A percentile compares a stretch with the other conserved stretches of the same genome.
Evolutionary conservation across 768 basidiomycete genomes (phyloP).

Genomic region (Roridomyces roridus): DNA sequence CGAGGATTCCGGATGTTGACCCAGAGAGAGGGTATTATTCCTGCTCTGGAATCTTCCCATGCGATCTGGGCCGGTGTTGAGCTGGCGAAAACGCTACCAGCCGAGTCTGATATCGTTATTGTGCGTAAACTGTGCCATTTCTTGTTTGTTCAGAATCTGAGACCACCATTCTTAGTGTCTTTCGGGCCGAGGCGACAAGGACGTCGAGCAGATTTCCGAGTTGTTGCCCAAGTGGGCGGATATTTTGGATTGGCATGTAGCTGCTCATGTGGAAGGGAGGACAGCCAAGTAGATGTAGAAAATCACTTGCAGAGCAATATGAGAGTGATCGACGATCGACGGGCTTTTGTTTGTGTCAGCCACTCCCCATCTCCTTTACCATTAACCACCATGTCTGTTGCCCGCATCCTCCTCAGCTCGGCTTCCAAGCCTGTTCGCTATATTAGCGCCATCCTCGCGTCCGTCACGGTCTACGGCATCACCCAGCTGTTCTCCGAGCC

Average conservation of each 20-base stretch:
- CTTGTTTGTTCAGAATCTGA: constrained; percentile 1
- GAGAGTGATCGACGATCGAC: no score
- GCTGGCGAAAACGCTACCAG: constrained; percentile 82
- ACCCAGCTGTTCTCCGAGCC: no score
- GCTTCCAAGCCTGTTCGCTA: no score
- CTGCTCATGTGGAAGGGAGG: constrained; percentile 30
- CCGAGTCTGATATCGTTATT: constrained; percentile 88
- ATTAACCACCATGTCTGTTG: no score
- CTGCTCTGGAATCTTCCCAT: constrained; percentile 95
- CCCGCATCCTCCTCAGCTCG: no score
- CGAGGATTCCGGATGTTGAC: constrained; percentile 92
- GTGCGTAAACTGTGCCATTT: constrained; percentile 54
- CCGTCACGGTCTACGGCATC: no score
- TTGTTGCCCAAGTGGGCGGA: constrained; percentile 96
- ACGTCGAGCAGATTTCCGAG: constrained; percentile 96
- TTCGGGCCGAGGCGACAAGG: constrained; percentile 96
- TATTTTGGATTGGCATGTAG: constrained; percentile 90
- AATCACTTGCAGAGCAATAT: neutral
- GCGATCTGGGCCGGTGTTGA: constrained; percentile 93
- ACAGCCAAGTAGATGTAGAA: neutral
- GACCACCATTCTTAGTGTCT: constrained; percentile 63
- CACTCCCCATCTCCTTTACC: no score
- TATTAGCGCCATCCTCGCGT: no score
- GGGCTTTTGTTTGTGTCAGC: no score
- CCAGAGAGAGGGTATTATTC: constrained; percentile 96